A percentile compares a stretch with the other conserved stretches of the same genome.
phyloP scores from a whole-genome alignment of 148 eudicot species.

The Talinum fruticosum region DNA sequence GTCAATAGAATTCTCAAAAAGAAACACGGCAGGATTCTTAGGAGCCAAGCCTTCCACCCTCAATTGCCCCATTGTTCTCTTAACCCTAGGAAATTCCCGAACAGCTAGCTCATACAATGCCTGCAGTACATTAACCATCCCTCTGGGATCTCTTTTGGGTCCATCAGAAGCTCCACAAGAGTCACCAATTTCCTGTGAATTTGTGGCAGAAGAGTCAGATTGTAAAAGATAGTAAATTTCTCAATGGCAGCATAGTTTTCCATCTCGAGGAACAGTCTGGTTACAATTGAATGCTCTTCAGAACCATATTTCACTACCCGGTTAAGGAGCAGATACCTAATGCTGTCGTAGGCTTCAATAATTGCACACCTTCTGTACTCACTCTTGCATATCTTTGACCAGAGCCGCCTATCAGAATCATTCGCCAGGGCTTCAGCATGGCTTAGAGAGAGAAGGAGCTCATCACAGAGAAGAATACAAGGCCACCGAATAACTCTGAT shows the following conservation, averaged over 20 bases:
- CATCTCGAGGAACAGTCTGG: slow-evolving; percentile 55
- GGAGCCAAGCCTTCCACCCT: slow-evolving; percentile 61
- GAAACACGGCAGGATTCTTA: slow-evolving; percentile 43
- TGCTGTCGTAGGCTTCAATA: slow-evolving; percentile 78
- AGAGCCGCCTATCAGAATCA: slow-evolving; percentile 51
- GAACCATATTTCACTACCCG: slow-evolving; percentile 49
- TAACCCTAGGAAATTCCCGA: slow-evolving; percentile 56
- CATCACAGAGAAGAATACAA: slow-evolving; percentile 76
- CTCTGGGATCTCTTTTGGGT: slow-evolving; percentile 42
- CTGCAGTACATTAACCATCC: slow-evolving; percentile 61
- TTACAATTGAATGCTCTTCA: slow-evolving; percentile 60
- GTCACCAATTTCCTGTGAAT: slow-evolving; percentile 54
- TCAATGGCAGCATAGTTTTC: slow-evolving; percentile 40
- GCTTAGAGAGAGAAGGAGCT: slow-evolving; percentile 75
- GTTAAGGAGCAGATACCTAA: slow-evolving; percentile 54
- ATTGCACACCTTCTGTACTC: slow-evolving; percentile 91
- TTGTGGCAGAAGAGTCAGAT: slow-evolving; percentile 39
- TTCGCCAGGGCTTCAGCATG: slow-evolving; percentile 60
- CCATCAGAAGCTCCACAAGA: slow-evolving; percentile 58
- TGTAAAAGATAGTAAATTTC: slow-evolving; percentile 52
- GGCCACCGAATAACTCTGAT: slow-evolving; percentile 96
- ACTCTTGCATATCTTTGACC: slow-evolving; percentile 68
- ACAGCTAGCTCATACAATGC: slow-evolving; percentile 72
- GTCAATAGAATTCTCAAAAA: slow-evolving; percentile 73
- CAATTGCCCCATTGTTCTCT: slow-evolving; percentile 41